Evolutionary conservation across 306 rosid genomes (phyloP), one percentile per base, ranked within the genome.

Genomic region (Sicyos edulis): DNA sequence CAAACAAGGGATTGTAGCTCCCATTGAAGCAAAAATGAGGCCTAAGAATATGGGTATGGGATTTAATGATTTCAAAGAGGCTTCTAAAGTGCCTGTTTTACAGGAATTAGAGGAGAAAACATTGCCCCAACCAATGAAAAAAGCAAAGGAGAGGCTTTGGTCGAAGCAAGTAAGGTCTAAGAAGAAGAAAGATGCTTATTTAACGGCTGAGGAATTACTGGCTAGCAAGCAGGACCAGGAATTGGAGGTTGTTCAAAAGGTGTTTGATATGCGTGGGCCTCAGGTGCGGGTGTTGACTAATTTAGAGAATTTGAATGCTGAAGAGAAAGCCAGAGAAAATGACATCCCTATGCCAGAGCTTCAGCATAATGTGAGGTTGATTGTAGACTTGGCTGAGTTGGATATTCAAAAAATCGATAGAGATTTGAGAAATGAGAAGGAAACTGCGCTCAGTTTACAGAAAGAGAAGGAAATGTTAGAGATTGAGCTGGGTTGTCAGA

Each of bases 1-100:
- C 62, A 77, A 83, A 81, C 97, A 93, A 58, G 98, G 98, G 53
- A 93, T 93, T 78, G 59, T 88, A 29, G 78, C 88, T 19, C 97
- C 98, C 0, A 80, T 91, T 24, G 89, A 93, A 80, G 92, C 90
- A 0, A 86, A 75, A 74, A 19, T 87, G 91, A 86, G 96, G 85
- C 96, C 87, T 5, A 90, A 86, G 82, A 87, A 87, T 72, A 75
- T 83, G 74, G 97, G 96, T 61, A 81, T 90, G 87, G 98, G 97
- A 10, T 93, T 88, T 80, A 85, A 83, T 62, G 90, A 90, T 26
- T 82, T 78, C 29, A 83, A 90, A 84, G 96, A 82, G 75, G 67
- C 74, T 32, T 54, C 53, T 20, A 74, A 75, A 13, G 6, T 66
- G 64, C 88, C 89, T 0, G 50, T 71, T 62, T 69, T 82, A 75